A percentile compares a stretch with the other conserved stretches of the same genome.
Conservation (phyloP, 1,284 basidiomycete species). For the Austropuccinia psidii region DNA sequence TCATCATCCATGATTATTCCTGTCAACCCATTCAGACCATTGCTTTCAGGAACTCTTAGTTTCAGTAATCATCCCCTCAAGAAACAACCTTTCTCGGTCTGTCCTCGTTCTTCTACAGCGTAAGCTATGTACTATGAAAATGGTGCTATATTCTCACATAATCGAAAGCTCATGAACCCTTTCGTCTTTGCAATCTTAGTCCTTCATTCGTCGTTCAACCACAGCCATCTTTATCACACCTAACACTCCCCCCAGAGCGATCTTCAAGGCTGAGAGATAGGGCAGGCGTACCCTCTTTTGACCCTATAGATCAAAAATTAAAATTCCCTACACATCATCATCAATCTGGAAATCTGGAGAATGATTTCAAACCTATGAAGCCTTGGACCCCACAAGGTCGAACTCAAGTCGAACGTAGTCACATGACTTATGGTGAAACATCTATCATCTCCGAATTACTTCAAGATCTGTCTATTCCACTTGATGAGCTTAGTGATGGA, state of each 20-base stretch:
- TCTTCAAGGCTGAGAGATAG: conserved; percentile 11
- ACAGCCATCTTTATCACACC: too few species aligned
- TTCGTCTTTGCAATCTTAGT: too few species aligned
- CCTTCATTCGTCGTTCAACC: too few species aligned
- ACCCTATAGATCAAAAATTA: background rate
- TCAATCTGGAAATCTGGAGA: background rate
- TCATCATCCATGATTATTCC: too few species aligned
- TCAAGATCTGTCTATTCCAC: conserved; percentile 26
- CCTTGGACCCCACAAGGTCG: conserved; percentile 5
- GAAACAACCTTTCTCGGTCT: too few species aligned
- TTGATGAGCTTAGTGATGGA: background rate
- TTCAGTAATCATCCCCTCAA: too few species aligned
- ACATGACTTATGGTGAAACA: conserved; percentile 24
- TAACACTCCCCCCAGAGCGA: too few species aligned
- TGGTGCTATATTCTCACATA: background rate
- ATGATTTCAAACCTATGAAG: conserved; percentile 6
- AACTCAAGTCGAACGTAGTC: conserved; percentile 6
- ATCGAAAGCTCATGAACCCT: too few species aligned
- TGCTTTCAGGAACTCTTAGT: too few species aligned
- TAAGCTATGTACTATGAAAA: too few species aligned
- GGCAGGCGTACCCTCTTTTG: conserved; percentile 7
- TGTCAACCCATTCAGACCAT: too few species aligned
- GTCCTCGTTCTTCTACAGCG: too few species aligned
- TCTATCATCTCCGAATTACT: conserved; percentile 12
- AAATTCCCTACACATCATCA: background rate